phyloP scores from a whole-genome alignment of 208 protist genomes.

The Trypanosoma cruzi region DNA sequence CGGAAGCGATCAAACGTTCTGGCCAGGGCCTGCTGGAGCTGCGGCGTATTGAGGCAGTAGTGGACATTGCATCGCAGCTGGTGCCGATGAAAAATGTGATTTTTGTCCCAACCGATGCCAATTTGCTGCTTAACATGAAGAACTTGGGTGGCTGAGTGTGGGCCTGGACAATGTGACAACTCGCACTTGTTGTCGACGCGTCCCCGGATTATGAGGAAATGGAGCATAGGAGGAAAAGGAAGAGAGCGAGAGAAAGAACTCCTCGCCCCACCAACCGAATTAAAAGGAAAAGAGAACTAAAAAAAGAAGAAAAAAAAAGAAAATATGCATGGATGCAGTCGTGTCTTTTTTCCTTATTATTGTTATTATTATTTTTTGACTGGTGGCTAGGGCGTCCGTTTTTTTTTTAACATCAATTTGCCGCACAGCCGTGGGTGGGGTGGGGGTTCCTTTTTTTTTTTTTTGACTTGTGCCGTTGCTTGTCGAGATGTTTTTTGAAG shows the following conservation, averaged over 20 bases:
- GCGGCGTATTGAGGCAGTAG: slow-evolving; percentile 95
- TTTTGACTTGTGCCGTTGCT: neutral
- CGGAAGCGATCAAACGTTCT: slow-evolving; percentile 79
- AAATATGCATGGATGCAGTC: neutral
- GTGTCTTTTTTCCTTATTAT: too few species aligned
- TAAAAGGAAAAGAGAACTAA: neutral
- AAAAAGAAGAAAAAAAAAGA: too few species aligned
- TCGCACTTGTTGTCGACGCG: too few species aligned
- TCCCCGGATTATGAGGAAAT: neutral
- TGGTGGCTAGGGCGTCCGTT: neutral
- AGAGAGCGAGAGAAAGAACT: neutral
- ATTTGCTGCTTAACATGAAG: slow-evolving; percentile 75
- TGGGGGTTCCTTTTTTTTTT: neutral
- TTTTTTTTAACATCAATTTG: neutral
- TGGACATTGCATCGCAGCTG: slow-evolving; percentile 94
- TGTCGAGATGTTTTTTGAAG: too few species aligned
- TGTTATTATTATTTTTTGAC: too few species aligned
- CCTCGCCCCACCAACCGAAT: neutral
- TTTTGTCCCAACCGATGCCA: slow-evolving; percentile 72
- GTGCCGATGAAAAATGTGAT: slow-evolving; percentile 78
- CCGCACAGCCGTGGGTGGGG: neutral
- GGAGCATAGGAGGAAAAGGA: too few species aligned
- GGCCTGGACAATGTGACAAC: too few species aligned
- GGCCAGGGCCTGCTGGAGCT: slow-evolving; percentile 93
- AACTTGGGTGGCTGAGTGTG: neutral